Base-by-base conservation (phyloP, 805 yeast genomes). In the Lachancea dasiensis region DNA sequence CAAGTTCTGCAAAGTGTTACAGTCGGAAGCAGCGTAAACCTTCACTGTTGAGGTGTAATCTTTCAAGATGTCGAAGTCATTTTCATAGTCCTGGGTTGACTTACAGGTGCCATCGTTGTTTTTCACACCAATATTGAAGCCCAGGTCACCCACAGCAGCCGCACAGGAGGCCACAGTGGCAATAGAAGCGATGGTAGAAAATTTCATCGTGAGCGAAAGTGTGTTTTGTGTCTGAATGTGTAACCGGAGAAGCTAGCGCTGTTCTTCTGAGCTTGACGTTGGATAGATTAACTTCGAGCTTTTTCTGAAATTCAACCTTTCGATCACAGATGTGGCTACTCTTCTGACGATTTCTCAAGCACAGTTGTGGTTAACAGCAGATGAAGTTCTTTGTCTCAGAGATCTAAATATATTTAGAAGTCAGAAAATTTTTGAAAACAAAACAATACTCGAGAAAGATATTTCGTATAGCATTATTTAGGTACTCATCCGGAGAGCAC, bases 1-100 rank as follows among this genome's bases (percentile, higher is more conserved):
- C 48, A 90, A 68, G 55, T 70, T 70, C 66, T 81, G 75, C 57
- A 90, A 72, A 42, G 96, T 84, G 73, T 87, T 80, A 73, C 97
- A 90, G 64, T 86, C 94, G n/a, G 94, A 80, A 34, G 83, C 87
- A 21, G 97, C 92, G 61, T 86, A 90, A 26, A 90, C 83, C 65
- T 89, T 85, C 51, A 90, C 76, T 35, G 74, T 73, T 45, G 67
- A 65, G 27, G 92, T 65, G 67, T 83, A 76, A 32, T 68, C 50
- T 36, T 75, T 65, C 50, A 90, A 65, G 25, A 68, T 61, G 17
- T 69, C 68, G 49, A 90, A 71, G 59, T 89, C 97, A 34, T 64
- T 49, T 51, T 70, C 72, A 66, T 78, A 90, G 54, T 86, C 95
- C 13, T 65, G 59, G 34, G 84, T 70, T 40, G 75, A 54, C 66